Base-by-base conservation (phyloP, 257 asterid genomes). In the Solanum pinnatisectum region DNA sequence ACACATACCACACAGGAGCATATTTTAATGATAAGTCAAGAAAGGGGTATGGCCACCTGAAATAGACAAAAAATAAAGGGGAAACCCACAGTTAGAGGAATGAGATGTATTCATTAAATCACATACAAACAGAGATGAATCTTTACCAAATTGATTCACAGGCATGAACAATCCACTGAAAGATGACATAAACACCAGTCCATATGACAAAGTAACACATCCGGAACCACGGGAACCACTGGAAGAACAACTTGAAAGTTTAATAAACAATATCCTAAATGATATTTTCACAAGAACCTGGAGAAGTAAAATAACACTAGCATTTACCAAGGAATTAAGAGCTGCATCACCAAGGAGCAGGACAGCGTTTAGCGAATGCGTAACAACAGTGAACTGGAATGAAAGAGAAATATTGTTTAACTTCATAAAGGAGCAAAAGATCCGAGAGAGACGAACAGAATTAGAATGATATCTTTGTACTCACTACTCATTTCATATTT, bases 41-140 rank as follows among this genome's bases (percentile, higher is more conserved):
- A 90, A 95, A 92, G 76, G 99, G 99, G 92, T 97, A 97, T 3
- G 99, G 99, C 99, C 99, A 97, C 99, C 99, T 97, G 89, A 90
- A 91, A 89, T 27, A 87, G 74, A 88, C 52, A 46, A 84, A 68
- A 59, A 82, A 32, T 77, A 76, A 63, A 84, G 44, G 88, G 81
- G 79, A 78, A 70, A 86, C 40, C 87, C 87, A 84, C 42, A 56
- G 65, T 59, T 46, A 49, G 25, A 35, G 63, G 73, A 86, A 73
- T 56, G 56, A 72, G 56, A 86, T 37, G 72, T 49, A 49, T 30
- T 49, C 85, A 42, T 46, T 83, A 49, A 73, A 84, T 59, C 23
- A 35, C 63, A 65, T 35, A 35, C 72, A 68, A 49, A 83, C 39
- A 9, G 84, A 59, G 56, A 32, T 84, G 39, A 35, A 49, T 27